These are phyloP conservation scores for Roridomyces roridus DNA, from an alignment of 768 basidiomycete species.

Conservation along the genomic window DNA sequence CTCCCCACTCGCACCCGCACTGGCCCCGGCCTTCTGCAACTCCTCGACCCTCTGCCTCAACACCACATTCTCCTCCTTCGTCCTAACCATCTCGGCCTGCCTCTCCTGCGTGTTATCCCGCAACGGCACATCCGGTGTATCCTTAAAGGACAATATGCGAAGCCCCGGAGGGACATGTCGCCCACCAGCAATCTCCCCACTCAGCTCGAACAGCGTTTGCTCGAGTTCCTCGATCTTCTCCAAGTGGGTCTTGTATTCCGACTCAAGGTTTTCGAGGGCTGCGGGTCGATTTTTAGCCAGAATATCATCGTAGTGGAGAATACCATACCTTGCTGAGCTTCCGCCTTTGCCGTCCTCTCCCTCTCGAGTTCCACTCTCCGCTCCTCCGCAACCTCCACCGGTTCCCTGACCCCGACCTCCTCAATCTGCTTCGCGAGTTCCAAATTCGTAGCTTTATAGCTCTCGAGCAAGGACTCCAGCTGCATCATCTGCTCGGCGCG, in stretches of 20 bases:
- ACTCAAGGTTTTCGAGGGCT: slow-evolving; percentile 54
- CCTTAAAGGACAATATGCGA: slow-evolving; percentile 69
- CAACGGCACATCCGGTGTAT: slow-evolving; percentile 88
- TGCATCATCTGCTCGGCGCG: slow-evolving; percentile 54
- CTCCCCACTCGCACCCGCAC: slow-evolving; percentile 4
- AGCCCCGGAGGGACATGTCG: slow-evolving; percentile 75
- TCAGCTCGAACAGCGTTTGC: slow-evolving; percentile 78
- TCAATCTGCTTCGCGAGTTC: slow-evolving; percentile 57
- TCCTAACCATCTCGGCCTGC: slow-evolving; percentile 72
- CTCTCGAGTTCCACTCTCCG: slow-evolving; percentile 45
- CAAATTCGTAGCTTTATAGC: slow-evolving; percentile 58
- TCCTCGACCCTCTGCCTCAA: slow-evolving; percentile 70
- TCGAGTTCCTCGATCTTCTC: slow-evolving; percentile 74
- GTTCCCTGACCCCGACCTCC: slow-evolving; percentile 42
- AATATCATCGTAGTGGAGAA: not conserved
- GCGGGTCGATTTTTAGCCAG: no score
- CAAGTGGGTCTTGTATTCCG: slow-evolving; percentile 43
- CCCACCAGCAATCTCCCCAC: slow-evolving; percentile 78
- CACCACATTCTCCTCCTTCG: slow-evolving; percentile 86
- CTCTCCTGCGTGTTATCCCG: slow-evolving; percentile 60
- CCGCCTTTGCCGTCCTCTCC: slow-evolving; percentile 42
- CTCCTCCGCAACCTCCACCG: slow-evolving; percentile 39
- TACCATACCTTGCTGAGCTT: slow-evolving; percentile 48
- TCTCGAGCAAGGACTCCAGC: slow-evolving; percentile 59
- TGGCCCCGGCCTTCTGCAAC: slow-evolving; percentile 53